Evolutionary conservation across 208 protist species (phyloP).

Genomic region (Vickermania ingenoplastis): DNA sequence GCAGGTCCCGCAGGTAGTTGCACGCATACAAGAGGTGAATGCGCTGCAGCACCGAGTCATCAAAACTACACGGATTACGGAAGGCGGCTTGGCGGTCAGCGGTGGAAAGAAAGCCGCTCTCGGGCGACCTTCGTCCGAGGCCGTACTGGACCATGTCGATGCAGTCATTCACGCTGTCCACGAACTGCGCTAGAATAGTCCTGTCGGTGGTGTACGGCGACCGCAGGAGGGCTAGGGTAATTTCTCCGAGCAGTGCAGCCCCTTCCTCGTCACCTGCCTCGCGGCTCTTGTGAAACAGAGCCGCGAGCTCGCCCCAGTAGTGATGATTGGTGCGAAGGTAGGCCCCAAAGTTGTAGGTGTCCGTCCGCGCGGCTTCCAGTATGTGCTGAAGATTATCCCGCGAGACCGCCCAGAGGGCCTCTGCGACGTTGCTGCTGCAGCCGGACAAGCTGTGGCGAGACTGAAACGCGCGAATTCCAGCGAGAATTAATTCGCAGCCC

Average conservation of each 20-base stretch:
- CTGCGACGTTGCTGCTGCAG: conserved; percentile 4
- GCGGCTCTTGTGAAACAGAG: conserved; percentile 31
- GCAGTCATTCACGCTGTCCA: conserved; percentile 52
- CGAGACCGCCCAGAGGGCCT: conserved; percentile 33
- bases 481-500: conserved; percentile 41
- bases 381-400: conserved; percentile 50
- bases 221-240: conserved; percentile 41
- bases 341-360: conserved; percentile 46
- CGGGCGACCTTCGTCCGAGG: conserved; percentile 39
- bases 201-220: conserved; percentile 61
- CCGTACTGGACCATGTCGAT: conserved; percentile 78
- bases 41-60: conserved; percentile 22
- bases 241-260: conserved; percentile 31
- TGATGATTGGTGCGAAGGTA: conserved; percentile 32
- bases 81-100: conserved; percentile 64
- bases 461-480: conserved; percentile 40
- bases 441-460: conserved; percentile 2
- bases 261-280: conserved; percentile 18
- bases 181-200: conserved; percentile 61
- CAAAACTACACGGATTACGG: conserved; percentile 53
- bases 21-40: conserved; percentile 70
- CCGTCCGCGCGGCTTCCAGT: conserved; percentile 28
- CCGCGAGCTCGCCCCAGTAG: conserved; percentile 45
- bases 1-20: conserved; percentile 53
- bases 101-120: conserved; percentile 52